Conservation (phyloP, 441 rosid genomes). For the Gossypium gossypioides region DNA sequence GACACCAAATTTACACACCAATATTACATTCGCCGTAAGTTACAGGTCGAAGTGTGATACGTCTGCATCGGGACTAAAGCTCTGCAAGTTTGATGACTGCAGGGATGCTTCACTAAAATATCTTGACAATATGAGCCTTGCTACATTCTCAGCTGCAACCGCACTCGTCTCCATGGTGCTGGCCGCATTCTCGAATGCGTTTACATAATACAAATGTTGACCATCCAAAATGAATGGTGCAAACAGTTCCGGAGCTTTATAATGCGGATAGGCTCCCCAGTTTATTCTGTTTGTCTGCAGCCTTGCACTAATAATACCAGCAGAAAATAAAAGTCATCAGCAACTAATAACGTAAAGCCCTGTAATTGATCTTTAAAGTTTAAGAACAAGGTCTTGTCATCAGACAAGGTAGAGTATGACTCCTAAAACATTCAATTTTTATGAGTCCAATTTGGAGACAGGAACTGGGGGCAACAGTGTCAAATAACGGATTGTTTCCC, state of each 20-base stretch:
- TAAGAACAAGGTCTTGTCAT: not conserved
- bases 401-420: not conserved
- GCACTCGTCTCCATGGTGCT: constrained; percentile 91
- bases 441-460: not conserved
- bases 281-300: constrained; percentile 52
- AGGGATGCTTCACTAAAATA: constrained; percentile 17
- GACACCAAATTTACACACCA: not conserved
- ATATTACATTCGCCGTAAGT: constrained; percentile 6
- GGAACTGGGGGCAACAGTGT: not conserved
- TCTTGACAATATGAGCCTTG: constrained; percentile 64
- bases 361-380: not conserved
- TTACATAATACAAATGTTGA: constrained; percentile 63
- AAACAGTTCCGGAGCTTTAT: constrained; percentile 69
- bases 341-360: not conserved
- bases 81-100: constrained; percentile 20
- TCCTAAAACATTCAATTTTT: not conserved
- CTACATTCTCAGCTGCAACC: constrained; percentile 82
- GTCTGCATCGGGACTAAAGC: constrained; percentile 16
- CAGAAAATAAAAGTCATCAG: constrained; percentile 14
- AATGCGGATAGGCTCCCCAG: constrained; percentile 95
- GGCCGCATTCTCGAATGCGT: constrained; percentile 85
- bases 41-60: constrained; percentile 36
- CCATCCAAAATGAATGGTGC: constrained; percentile 78
- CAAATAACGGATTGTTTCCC: not conserved
- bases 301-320: constrained; percentile 34